phyloP scores from a whole-genome alignment of 352 stramenopile species.

The Phytophthora syringae region DNA sequence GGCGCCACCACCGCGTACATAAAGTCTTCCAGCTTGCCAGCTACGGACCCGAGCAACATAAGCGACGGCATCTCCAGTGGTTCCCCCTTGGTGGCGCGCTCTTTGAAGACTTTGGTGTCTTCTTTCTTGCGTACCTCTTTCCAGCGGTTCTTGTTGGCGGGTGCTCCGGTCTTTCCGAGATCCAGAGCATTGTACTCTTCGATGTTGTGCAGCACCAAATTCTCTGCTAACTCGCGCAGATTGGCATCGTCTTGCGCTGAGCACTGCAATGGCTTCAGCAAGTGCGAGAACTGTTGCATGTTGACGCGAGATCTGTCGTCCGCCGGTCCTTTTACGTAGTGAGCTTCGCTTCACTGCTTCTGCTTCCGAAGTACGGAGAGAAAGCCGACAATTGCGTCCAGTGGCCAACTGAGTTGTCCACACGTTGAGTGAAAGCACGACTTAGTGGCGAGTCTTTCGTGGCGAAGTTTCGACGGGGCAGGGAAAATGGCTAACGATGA shows the following conservation, averaged over 20 bases:
- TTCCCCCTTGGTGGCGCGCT: slow-evolving; percentile 20
- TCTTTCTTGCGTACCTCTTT: slow-evolving; percentile 28
- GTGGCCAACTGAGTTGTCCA: slow-evolving; percentile 23
- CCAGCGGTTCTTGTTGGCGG: slow-evolving; percentile 20
- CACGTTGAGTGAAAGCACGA: slow-evolving; percentile 7
- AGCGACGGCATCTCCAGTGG: slow-evolving; percentile 29
- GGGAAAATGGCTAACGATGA: too few species aligned
- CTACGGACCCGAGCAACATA: slow-evolving; percentile 24
- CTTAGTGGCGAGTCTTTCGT: slow-evolving; percentile 11
- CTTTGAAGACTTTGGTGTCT: slow-evolving; percentile 27
- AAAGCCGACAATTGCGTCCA: slow-evolving; percentile 20
- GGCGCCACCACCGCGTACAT: slow-evolving; percentile 48
- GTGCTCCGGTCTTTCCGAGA: slow-evolving; percentile 15
- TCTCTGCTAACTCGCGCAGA: slow-evolving; percentile 28
- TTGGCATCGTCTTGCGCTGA: slow-evolving; percentile 20
- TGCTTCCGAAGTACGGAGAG: slow-evolving; percentile 4
- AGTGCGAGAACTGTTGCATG: slow-evolving; percentile 12
- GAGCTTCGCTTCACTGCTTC: slow-evolving; percentile 8
- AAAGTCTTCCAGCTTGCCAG: slow-evolving; percentile 48
- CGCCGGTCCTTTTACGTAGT: slow-evolving; percentile 11
- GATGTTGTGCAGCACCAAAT: slow-evolving; percentile 39
- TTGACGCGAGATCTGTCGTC: background rate
- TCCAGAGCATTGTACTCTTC: slow-evolving; percentile 31
- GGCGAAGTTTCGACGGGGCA: slow-evolving; percentile 3
- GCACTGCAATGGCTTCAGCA: slow-evolving; percentile 18